Conservation (phyloP, 306 rosid genomes). For the Hippophae gyantsensis region DNA sequence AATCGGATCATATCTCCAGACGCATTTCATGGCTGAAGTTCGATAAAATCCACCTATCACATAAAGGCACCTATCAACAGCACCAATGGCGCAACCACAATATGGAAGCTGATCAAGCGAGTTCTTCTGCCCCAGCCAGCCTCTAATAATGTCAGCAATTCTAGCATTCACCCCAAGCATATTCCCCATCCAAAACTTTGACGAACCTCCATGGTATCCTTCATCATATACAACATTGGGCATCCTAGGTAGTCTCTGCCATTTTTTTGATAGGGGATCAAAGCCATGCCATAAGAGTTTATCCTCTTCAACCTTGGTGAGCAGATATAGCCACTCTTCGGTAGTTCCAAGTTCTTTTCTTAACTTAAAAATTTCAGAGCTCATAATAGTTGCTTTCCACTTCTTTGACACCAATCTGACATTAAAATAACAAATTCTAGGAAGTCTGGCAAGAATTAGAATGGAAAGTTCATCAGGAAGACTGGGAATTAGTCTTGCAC, state of each 20-base stretch:
- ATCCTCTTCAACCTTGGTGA: constrained; percentile 65
- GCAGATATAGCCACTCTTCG: constrained; percentile 85
- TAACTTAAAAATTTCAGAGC: constrained; percentile 51
- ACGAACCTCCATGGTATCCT: constrained; percentile 39
- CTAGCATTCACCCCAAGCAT: constrained; percentile 56
- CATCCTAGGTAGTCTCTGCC: constrained; percentile 87
- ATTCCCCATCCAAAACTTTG: constrained; percentile 63
- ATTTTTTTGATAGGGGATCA: constrained; percentile 60
- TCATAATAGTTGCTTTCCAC: constrained; percentile 59
- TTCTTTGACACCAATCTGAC: constrained; percentile 59
- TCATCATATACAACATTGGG: constrained; percentile 53
- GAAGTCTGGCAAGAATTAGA: constrained; percentile 86
- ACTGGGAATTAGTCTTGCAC: constrained; percentile 60
- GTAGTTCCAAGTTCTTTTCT: constrained; percentile 72
- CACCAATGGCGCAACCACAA: constrained; percentile 81
- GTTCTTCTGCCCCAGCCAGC: constrained; percentile 73
- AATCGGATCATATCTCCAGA: constrained; percentile 71
- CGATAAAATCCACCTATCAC: constrained; percentile 86
- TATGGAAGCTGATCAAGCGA: constrained; percentile 71
- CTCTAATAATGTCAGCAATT: constrained; percentile 64
- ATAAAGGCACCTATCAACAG: constrained; percentile 75
- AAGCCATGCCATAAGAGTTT: constrained; percentile 66
- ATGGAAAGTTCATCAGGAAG: constrained; percentile 89
- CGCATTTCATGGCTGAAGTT: constrained; percentile 67
- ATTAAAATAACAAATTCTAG: constrained; percentile 54